A percentile compares a stretch with the other conserved stretches of the same genome.
phyloP scores from a whole-genome alignment of 208 protist genomes.

The Baffinella frigidus region DNA sequence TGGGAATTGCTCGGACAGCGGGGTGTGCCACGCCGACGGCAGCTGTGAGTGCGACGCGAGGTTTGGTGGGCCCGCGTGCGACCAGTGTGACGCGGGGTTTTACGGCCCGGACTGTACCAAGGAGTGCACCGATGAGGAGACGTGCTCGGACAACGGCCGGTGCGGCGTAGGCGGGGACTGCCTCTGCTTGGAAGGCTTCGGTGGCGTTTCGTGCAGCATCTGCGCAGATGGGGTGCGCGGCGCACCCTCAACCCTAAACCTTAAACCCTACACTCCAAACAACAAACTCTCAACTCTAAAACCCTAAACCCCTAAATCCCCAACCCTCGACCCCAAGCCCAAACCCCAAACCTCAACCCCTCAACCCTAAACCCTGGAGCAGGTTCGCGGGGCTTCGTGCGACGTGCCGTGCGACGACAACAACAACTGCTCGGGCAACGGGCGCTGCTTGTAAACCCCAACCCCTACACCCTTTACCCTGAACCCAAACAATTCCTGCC shows the following conservation, averaged over 20 bases:
- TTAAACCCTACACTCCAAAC: no score
- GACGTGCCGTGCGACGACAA: neutral
- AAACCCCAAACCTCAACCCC: no score
- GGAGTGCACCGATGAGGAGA: neutral
- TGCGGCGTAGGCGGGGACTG: neutral
- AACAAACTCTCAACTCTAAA: no score
- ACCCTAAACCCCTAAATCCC: no score
- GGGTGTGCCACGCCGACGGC: neutral
- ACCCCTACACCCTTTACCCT: no score
- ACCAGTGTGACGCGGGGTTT: neutral
- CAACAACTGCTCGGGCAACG: neutral
- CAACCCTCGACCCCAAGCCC: no score
- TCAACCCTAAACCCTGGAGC: neutral
- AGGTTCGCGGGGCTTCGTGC: neutral
- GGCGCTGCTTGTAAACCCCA: neutral
- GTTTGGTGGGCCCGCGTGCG: neutral
- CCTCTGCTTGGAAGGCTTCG: neutral
- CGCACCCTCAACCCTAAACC: no score
- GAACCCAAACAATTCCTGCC: no score
- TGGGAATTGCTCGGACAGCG: neutral
- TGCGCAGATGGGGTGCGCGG: neutral
- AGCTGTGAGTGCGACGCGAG: neutral
- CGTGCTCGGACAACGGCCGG: neutral
- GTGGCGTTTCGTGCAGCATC: neutral
- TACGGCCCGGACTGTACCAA: neutral